A percentile compares a stretch with the other conserved stretches of the same genome.
Evolutionary conservation across 139 green algal genomes (phyloP).

Genomic region (Chlorella sp.): DNA sequence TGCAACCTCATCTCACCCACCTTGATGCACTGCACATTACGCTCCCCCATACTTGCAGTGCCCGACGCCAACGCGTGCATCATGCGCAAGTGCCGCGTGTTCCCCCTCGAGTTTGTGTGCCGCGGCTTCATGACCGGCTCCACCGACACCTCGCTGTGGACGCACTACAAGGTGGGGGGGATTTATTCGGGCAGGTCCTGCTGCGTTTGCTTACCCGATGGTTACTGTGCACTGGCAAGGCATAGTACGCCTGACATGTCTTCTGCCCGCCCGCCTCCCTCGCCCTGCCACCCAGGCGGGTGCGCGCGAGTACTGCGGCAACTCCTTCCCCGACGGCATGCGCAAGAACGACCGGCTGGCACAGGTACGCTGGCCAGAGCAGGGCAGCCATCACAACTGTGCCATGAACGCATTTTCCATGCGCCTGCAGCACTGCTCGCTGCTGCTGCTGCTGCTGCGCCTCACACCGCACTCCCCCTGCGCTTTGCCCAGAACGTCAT

Average conservation of each 20-base stretch:
- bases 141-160: conserved; percentile 98
- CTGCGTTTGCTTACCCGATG: too few relatives aligned
- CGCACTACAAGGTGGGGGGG: conserved; percentile 81
- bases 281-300: conserved; percentile 43
- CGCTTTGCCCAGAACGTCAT: conserved; percentile 69
- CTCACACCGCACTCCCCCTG: neutral
- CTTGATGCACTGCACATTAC: neutral
- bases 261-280: too few relatives aligned
- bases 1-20: neutral
- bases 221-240: too few relatives aligned
- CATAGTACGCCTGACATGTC: too few relatives aligned
- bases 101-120: conserved; percentile 98
- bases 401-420: too few relatives aligned
- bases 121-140: conserved; percentile 96
- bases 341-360: conserved; percentile 88
- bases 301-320: conserved; percentile 93
- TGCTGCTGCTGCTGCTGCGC: neutral
- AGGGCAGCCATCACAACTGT: too few relatives aligned
- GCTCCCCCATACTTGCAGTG: conserved; percentile 1
- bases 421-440: too few relatives aligned
- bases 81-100: conserved; percentile 94
- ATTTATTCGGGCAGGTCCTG: too few relatives aligned
- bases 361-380: neutral
- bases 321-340: conserved; percentile 94
- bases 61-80: conserved; percentile 95